Base-by-base conservation (phyloP, 2,329 filamentous ascomycete species). In the Plectosphaerella plurivora region DNA sequence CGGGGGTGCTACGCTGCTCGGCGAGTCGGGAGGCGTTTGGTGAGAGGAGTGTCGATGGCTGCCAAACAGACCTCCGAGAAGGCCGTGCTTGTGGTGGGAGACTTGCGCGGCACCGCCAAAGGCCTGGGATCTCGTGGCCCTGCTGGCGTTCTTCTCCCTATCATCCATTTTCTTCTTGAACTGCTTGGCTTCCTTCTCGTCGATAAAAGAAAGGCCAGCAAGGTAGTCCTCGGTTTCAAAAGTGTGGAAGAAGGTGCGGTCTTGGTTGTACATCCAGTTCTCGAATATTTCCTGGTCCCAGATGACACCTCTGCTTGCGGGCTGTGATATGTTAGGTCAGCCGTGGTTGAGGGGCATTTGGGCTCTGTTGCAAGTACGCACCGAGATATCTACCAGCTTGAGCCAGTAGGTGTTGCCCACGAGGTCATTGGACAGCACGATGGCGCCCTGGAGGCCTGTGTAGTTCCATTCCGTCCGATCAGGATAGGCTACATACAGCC, bases 201-300 rank as follows among this genome's bases (percentile, higher is more conserved):
- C 94, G 55, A 88, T 86, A 64, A 99, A 99, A 22, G 91, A 96
- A 55, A 99, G 74, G 1, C 87, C 94, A 6, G 91, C 94, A 55
- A 95, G 75, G 64, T 91, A 97, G 57, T 95, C 86, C 71, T 97
- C 92, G 52, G 96, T 81, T 73, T 99, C 94, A 67, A 99, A 99
- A 6, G 90, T 91, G 72, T 97, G 92, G 73, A 99, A 99, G 73
- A 97, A 99, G 55, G 90, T 93, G 56, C 94, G 87, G 68, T 99
- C 94, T 66, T 97, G 93, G 72, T 97, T 96, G 77, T 97, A 99
- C 57, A 80, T 78, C 79, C 96, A 97, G 49, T 85, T 86, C 61
- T 99, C 93, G 73, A 96, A 99, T 63, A 99, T 91, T 72, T 99
- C 94, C 73, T 97, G 93, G 65, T 96, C 92, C 91, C 91, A 97